These are phyloP conservation scores for Scutellaria galericulata DNA, from an alignment of 257 asterid species.

Conservation along the genomic window DNA sequence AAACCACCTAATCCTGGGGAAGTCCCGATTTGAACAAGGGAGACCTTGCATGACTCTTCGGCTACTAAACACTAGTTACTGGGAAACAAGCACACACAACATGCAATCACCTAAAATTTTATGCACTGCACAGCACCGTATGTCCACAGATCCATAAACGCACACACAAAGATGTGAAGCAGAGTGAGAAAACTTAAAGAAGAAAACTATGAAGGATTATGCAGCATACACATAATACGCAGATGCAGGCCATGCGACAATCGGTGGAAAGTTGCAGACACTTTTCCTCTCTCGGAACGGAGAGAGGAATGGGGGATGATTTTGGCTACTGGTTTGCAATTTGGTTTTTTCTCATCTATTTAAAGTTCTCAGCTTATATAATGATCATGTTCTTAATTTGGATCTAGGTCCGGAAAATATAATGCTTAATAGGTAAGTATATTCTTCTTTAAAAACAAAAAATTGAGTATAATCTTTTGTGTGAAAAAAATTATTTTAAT, in stretches of 20 bases:
- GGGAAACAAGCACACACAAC: conserved; percentile 12
- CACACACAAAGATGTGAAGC: conserved; percentile 16
- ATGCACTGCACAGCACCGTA: neutral
- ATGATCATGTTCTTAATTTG: conserved; percentile 1
- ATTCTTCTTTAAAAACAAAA: no score
- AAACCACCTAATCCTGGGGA: conserved; percentile 15
- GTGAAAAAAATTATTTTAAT: no score
- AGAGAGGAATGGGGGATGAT: conserved; percentile 14
- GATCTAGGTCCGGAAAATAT: conserved; percentile 9
- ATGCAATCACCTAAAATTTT: conserved; percentile 17
- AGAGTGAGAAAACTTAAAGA: conserved; percentile 5
- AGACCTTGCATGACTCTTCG: conserved; percentile 29
- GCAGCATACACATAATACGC: conserved; percentile 25
- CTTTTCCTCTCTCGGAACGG: conserved; percentile 12
- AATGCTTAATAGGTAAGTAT: no score
- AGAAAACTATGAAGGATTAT: neutral
- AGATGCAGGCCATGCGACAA: neutral
- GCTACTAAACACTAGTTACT: conserved; percentile 6
- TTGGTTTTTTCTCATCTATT: neutral
- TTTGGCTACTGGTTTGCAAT: conserved; percentile 3
- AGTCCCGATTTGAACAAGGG: conserved; percentile 23
- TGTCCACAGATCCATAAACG: conserved; percentile 30
- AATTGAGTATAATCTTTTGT: no score
- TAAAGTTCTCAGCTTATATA: no score
- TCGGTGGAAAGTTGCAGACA: neutral